These are phyloP conservation scores for Zoysia pacifica DNA, from an alignment of 176 grass and related monocot species.

Conservation along the genomic window DNA sequence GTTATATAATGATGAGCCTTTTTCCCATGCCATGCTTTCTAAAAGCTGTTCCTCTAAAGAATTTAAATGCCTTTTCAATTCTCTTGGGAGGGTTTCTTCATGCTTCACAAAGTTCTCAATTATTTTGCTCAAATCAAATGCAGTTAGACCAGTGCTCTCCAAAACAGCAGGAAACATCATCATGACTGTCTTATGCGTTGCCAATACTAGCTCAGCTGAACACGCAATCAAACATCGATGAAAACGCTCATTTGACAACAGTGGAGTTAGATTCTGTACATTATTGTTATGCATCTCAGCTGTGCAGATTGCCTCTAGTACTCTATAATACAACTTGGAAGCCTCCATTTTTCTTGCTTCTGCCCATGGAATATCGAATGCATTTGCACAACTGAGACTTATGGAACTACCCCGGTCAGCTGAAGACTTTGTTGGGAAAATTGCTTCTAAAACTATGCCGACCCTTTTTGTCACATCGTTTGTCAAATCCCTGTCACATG, in stretches of 20 bases:
- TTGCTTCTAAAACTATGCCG: conserved; percentile 82
- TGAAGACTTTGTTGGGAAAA: conserved; percentile 70
- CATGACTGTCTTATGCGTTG: conserved; percentile 88
- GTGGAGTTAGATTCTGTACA: conserved; percentile 70
- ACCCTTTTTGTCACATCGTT: conserved; percentile 56
- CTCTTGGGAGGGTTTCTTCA: conserved; percentile 91
- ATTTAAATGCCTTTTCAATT: conserved; percentile 94
- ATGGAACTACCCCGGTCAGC: conserved; percentile 48
- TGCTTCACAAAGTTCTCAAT: conserved; percentile 92
- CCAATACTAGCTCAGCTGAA: conserved; percentile 85
- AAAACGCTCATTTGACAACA: conserved; percentile 88
- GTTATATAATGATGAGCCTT: conserved; percentile 93
- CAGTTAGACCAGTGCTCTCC: conserved; percentile 83
- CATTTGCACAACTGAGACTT: conserved; percentile 60
- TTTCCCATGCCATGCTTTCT: conserved; percentile 86
- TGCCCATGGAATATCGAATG: conserved; percentile 76
- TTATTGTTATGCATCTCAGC: conserved; percentile 59
- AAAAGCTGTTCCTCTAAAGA: conserved; percentile 92
- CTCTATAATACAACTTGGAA: conserved; percentile 88
- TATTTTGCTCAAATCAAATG: conserved; percentile 98
- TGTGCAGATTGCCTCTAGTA: conserved; percentile 77
- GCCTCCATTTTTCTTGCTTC: conserved; percentile 92
- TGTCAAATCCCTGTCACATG: conserved; percentile 62
- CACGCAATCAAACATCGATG: conserved; percentile 95
- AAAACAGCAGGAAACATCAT: conserved; percentile 98